Percentiles rank a stretch among this genome's conserved stretches.
Conservation (phyloP, 106 monocot species). For the Dendrobium huoshanense region DNA sequence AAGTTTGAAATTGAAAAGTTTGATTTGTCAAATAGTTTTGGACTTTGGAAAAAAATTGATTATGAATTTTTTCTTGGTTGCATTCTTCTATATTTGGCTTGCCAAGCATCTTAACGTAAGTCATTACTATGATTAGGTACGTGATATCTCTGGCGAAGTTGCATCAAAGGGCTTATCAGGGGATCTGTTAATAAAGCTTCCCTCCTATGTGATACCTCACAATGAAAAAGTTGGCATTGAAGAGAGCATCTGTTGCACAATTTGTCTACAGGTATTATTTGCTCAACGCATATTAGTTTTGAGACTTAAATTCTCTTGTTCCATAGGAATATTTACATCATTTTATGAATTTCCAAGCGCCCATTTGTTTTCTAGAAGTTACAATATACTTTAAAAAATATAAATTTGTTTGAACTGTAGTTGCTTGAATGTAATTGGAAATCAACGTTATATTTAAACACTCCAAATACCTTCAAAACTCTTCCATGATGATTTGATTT, state of each 20-base stretch:
- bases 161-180: conserved; percentile 36
- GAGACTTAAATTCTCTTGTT: no score
- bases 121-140: conserved; percentile 37
- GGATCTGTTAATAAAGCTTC: conserved; percentile 47
- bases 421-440: background rate
- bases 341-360: no score
- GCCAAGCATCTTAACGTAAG: background rate
- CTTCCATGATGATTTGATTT: no score
- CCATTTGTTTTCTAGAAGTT: no score
- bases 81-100: background rate
- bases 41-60: background rate
- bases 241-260: conserved; percentile 35
- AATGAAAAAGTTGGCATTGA: conserved; percentile 16
- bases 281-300: background rate
- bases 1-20: no score
- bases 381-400: no score
- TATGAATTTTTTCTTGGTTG: background rate
- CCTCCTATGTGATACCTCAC: conserved; percentile 34
- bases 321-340: no score
- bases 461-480: no score
- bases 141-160: conserved; percentile 40
- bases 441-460: background rate
- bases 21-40: no score
- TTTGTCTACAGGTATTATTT: conserved; percentile 47
- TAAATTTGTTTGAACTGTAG: background rate